phyloP scores from a whole-genome alignment of 768 basidiomycete species.

The Phaeotremella fagi region DNA sequence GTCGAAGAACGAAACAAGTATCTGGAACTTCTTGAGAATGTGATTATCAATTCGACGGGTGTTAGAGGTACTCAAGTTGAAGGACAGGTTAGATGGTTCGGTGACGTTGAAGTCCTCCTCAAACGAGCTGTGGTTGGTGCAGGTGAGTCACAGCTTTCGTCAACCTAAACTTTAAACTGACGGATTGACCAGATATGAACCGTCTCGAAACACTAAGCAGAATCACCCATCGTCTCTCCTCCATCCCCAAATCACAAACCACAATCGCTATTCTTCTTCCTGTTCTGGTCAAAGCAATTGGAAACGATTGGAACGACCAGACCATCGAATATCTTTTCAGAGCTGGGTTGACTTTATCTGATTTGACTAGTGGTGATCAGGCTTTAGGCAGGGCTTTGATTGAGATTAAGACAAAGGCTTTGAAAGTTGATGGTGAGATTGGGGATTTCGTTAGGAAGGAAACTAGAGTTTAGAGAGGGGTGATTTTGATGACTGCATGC shows the following conservation, averaged over 20 bases:
- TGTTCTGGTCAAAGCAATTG: not conserved
- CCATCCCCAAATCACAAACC: not conserved
- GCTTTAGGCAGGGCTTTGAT: slow-evolving; percentile 8
- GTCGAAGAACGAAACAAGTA: slow-evolving; percentile 29
- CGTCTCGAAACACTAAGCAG: slow-evolving; percentile 6
- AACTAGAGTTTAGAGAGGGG: too few relatives aligned
- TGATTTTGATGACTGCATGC: too few relatives aligned
- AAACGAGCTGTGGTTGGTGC: not conserved
- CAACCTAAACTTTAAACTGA: not conserved
- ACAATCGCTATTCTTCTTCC: not conserved
- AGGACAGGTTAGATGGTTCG: slow-evolving; percentile 5
- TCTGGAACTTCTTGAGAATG: slow-evolving; percentile 48
- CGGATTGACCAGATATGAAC: not conserved
- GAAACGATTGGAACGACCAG: not conserved
- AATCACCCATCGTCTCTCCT: slow-evolving; percentile 9
- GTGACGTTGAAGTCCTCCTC: slow-evolving; percentile 8
- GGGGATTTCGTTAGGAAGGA: slow-evolving; percentile 26
- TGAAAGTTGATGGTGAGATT: slow-evolving; percentile 4
- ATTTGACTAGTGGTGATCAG: not conserved
- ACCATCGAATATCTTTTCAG: slow-evolving; percentile 16
- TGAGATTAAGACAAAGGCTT: slow-evolving; percentile 17
- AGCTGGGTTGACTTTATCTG: slow-evolving; percentile 11
- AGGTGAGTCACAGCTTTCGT: slow-evolving; percentile 3
- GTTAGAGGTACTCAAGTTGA: not conserved
- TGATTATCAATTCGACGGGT: slow-evolving; percentile 19